phyloP scores from a whole-genome alignment of 805 yeast species.

The Saccharomycopsis capsularis region DNA sequence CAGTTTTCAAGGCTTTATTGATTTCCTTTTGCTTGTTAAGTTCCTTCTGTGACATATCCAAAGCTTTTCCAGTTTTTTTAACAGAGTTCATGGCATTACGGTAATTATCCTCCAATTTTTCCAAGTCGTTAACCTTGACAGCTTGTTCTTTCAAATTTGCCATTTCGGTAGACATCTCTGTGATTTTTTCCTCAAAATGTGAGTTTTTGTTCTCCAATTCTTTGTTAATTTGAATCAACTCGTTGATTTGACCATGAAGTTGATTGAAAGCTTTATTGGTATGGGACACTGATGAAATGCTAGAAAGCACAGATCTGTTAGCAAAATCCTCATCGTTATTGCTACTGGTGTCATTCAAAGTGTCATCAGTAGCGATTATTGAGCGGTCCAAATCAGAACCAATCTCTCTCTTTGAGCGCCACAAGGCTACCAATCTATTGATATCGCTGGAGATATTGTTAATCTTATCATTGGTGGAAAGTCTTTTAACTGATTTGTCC shows the following conservation, averaged over 20 bases:
- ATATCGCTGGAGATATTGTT: slow-evolving; percentile 17
- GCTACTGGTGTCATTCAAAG: slow-evolving; percentile 5
- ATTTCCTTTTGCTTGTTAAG: slow-evolving; percentile 50
- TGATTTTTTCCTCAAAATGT: slow-evolving; percentile 32
- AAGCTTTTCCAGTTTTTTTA: slow-evolving; percentile 67
- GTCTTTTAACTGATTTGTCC: slow-evolving; percentile 24
- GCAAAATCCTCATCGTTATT: slow-evolving; percentile 22
- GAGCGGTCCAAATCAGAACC: slow-evolving; percentile 19
- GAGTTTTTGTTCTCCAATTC: slow-evolving; percentile 31
- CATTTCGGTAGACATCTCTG: slow-evolving; percentile 24
- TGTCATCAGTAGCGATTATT: slow-evolving; percentile 9
- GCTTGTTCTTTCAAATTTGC: slow-evolving; percentile 23
- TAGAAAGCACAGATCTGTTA: slow-evolving; percentile 17
- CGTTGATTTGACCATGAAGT: slow-evolving; percentile 52
- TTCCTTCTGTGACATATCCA: slow-evolving; percentile 68
- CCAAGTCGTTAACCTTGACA: slow-evolving; percentile 31
- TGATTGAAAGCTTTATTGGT: slow-evolving; percentile 24
- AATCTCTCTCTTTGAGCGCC: slow-evolving; percentile 18
- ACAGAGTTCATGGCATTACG: slow-evolving; percentile 65
- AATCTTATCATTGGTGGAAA: slow-evolving; percentile 18
- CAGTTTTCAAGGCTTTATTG: slow-evolving; percentile 50
- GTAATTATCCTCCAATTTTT: slow-evolving; percentile 55
- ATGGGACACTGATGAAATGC: slow-evolving; percentile 8
- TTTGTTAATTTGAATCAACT: slow-evolving; percentile 42
- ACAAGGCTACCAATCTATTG: slow-evolving; percentile 14